Percentiles rank a stretch among this genome's conserved stretches.
phyloP scores from a whole-genome alignment of 2,329 filamentous ascomycete genomes.

The Lasiodiplodia sp. region DNA sequence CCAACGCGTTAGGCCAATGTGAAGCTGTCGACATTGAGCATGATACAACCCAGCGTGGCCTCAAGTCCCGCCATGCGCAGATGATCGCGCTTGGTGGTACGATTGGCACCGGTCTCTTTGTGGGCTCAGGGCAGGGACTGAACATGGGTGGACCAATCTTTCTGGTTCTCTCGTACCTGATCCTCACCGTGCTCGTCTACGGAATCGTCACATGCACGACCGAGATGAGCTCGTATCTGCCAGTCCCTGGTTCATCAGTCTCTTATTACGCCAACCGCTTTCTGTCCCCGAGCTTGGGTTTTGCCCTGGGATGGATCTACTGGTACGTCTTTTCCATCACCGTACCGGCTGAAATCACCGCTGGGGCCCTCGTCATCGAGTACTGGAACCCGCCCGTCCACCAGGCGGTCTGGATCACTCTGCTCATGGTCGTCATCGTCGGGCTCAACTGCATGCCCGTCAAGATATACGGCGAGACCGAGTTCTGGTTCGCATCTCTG shows the following conservation, averaged over 20 bases:
- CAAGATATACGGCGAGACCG: slow-evolving; percentile 58
- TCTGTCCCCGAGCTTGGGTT: slow-evolving; percentile 54
- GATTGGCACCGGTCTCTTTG: slow-evolving; percentile 46
- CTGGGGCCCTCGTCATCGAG: slow-evolving; percentile 47
- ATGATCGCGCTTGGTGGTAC: slow-evolving; percentile 38
- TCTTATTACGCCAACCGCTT: slow-evolving; percentile 57
- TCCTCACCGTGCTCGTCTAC: slow-evolving; percentile 56
- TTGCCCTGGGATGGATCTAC: slow-evolving; percentile 55
- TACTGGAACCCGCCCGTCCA: slow-evolving; percentile 51
- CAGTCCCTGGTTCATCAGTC: slow-evolving; percentile 61
- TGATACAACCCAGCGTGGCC: neutral
- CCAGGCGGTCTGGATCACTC: slow-evolving; percentile 48
- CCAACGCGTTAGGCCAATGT: too few relatives aligned
- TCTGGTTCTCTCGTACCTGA: slow-evolving; percentile 52
- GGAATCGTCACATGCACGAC: slow-evolving; percentile 57
- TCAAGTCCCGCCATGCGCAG: slow-evolving; percentile 36
- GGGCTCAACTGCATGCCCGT: slow-evolving; percentile 57
- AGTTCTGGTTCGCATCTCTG: slow-evolving; percentile 55
- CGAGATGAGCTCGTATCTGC: slow-evolving; percentile 67
- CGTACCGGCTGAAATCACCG: slow-evolving; percentile 46
- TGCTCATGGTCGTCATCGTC: slow-evolving; percentile 49
- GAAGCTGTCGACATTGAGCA: too few relatives aligned
- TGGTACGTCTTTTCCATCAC: slow-evolving; percentile 46
- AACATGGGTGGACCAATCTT: slow-evolving; percentile 51
- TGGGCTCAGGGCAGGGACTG: slow-evolving; percentile 49